A percentile compares a stretch with the other conserved stretches of the same genome.
Conservation (phyloP, 306 rosid species). For the Quercus robur region DNA sequence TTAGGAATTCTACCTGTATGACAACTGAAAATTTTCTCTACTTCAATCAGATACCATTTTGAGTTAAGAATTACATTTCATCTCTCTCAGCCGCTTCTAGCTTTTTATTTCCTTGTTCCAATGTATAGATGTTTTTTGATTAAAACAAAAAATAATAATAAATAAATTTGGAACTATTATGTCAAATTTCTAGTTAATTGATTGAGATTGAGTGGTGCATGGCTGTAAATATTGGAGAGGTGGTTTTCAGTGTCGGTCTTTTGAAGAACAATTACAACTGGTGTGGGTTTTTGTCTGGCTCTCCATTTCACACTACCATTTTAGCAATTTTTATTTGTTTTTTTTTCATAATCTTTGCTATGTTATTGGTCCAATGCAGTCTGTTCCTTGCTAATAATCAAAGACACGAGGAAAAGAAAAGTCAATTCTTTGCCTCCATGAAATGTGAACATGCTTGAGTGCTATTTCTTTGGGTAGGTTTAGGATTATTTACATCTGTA, state of each 20-base stretch:
- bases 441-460: slow-evolving; percentile 14
- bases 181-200: not conserved
- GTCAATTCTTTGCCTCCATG: not conserved
- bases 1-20: slow-evolving; percentile 36
- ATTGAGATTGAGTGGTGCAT: not conserved
- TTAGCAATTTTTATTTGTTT: too few species aligned
- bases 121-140: not conserved
- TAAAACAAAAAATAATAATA: not conserved
- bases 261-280: not conserved
- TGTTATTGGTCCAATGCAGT: too few species aligned
- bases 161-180: not conserved
- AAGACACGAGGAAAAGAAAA: not conserved
- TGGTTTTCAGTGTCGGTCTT: too few species aligned
- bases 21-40: slow-evolving; percentile 13
- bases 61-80: slow-evolving; percentile 5
- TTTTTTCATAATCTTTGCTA: too few species aligned
- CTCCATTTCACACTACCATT: too few species aligned
- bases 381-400: too few species aligned
- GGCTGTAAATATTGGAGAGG: not conserved
- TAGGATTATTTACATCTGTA: too few species aligned
- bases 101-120: slow-evolving; percentile 5
- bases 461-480: too few species aligned
- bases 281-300: not conserved
- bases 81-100: not conserved
- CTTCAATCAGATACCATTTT: slow-evolving; percentile 1